Base-by-base conservation (phyloP, 768 basidiomycete genomes). In the Gelatoporia subvermispora region DNA sequence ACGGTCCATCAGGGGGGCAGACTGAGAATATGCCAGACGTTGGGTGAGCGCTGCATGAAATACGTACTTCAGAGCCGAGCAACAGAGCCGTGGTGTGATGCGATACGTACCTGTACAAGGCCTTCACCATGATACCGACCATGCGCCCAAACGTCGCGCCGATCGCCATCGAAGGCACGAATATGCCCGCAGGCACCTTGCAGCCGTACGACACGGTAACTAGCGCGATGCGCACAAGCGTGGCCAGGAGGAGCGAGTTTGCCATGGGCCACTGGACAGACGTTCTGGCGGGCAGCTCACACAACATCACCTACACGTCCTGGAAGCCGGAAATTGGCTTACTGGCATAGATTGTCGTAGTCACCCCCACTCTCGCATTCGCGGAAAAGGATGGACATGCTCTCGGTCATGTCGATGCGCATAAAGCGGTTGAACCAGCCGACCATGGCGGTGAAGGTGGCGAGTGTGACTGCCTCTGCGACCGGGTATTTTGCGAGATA, bases 161-260 rank as follows among this genome's bases (percentile, higher is more conserved):
- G 47, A 98, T 85, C 1, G 95, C 96, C 96, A 99, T 98, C 3
- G 94, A 96, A 2, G 96, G 96, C 0, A 99, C 91, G 57, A 99
- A 99, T 56, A 99, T 99, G 21, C 96, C 96, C 10, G 90, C 90
- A 1, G 96, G 96, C 0, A 99, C 96, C 65, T 93, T 97, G 61
- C 85, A 89, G 0, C 96, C 96, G 63, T 98, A 99, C 2, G 92
- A 93, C 20, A 98, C 70, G 18, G 98, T 80, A 41, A 97, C 91
- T 40, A 98, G 73, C 9, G 79, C 84, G 18, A 80, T 88, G 3
- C 95, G 84, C 48, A 97, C 83, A 46, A 96, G 75, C 4, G 94
- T 95, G 0, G 95, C 96, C 4, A 98, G 73, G 18, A 99, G 68
- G 7, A 99, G 72, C 3, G 94, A 94, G 63, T 92, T 96, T 15